phyloP scores from a whole-genome alignment of 306 rosid species.

The Medicago ruthenica region DNA sequence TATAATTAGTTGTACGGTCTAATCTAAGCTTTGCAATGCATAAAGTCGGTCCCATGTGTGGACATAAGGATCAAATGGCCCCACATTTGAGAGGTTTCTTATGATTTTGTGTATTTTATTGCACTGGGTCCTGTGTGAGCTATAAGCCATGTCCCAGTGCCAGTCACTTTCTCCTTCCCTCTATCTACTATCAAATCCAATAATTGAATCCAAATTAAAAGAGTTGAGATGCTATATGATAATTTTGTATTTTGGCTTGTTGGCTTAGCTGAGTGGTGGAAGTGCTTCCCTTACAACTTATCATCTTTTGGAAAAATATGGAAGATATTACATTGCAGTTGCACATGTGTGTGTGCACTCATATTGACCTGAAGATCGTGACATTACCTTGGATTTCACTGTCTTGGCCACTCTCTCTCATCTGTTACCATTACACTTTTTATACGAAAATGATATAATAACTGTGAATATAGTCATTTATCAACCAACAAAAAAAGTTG shows the following conservation, averaged over 20 bases:
- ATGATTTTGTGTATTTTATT: conserved; percentile 45
- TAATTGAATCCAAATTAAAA: conserved; percentile 35
- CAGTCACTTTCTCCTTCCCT: conserved; percentile 31
- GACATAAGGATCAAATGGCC: conserved; percentile 17
- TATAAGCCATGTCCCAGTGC: conserved; percentile 40
- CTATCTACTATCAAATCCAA: background rate
- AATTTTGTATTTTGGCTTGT: conserved; percentile 4
- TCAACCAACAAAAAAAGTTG: too few species aligned
- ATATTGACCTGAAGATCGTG: conserved; percentile 50
- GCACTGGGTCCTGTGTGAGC: conserved; percentile 43
- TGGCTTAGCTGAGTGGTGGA: conserved; percentile 4
- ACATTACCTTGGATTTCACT: conserved; percentile 47
- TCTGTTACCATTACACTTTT: conserved; percentile 6
- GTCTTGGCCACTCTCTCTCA: conserved; percentile 16
- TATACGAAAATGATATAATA: background rate
- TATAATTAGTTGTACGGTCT: conserved; percentile 49
- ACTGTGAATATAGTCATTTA: background rate
- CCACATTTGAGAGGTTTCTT: background rate
- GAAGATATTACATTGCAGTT: conserved; percentile 12
- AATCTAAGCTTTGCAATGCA: conserved; percentile 2
- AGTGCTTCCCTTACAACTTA: conserved; percentile 11
- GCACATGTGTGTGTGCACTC: conserved; percentile 38
- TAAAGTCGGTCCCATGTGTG: conserved; percentile 33
- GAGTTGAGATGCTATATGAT: background rate
- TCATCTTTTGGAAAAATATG: conserved; percentile 17